Conservation (phyloP, 106 monocot genomes). For the Platanthera zijinensis region DNA sequence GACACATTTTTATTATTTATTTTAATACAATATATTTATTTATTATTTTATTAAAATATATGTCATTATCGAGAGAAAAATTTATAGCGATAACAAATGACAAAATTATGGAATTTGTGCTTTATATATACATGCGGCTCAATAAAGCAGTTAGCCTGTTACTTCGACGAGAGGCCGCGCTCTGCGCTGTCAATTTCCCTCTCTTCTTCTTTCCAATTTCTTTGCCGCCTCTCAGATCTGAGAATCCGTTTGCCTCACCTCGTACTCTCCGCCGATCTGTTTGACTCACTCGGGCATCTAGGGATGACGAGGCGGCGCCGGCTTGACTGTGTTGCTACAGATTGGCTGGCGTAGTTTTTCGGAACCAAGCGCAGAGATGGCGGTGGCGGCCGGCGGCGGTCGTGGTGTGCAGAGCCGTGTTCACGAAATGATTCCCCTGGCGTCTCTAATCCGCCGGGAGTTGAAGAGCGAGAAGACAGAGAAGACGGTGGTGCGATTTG, state of each 20-base stretch:
- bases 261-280: too few species aligned
- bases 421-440: conserved; percentile 24
- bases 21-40: too few species aligned
- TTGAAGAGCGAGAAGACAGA: conserved; percentile 20
- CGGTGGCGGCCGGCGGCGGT: neutral
- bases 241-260: neutral
- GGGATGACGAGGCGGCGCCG: conserved; percentile 1
- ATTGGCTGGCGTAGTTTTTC: neutral
- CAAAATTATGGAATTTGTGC: too few species aligned
- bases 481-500: conserved; percentile 36
- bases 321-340: neutral
- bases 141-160: too few species aligned
- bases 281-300: neutral
- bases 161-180: conserved; percentile 1
- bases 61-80: too few species aligned
- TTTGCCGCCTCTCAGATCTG: conserved; percentile 6
- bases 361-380: conserved; percentile 5
- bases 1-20: too few species aligned
- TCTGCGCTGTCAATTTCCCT: neutral
- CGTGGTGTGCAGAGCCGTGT: neutral
- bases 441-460: conserved; percentile 26
- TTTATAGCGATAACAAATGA: too few species aligned
- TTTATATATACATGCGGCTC: too few species aligned
- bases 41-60: too few species aligned
- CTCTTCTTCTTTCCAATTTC: neutral